Evolutionary conservation across 2,329 filamentous ascomycete genomes (phyloP).

Genomic region (Talaromyces marneffei): DNA sequence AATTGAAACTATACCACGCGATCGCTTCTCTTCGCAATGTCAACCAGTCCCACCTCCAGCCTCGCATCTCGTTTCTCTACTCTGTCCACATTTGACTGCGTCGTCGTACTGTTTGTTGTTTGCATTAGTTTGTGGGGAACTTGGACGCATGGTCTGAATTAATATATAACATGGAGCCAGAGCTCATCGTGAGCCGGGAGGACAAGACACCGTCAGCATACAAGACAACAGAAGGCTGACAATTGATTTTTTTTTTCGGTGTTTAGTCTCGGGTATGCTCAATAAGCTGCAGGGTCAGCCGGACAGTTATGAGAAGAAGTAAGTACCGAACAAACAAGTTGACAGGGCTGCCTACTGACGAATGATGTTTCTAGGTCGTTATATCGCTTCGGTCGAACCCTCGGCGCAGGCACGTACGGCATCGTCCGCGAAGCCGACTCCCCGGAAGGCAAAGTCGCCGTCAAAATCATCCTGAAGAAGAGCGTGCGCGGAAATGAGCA

Average conservation of each 20-base stretch:
- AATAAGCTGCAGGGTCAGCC: slow-evolving; percentile 95
- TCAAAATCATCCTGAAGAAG: slow-evolving; percentile 99
- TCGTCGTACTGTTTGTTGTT: slow-evolving; percentile 9
- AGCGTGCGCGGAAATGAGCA: slow-evolving; percentile 97
- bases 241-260: neutral
- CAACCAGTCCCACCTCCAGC: neutral
- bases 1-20: neutral
- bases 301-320: slow-evolving; percentile 99
- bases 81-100: neutral
- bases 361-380: slow-evolving; percentile 61
- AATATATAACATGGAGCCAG: slow-evolving; percentile 3
- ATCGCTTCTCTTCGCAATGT: neutral
- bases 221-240: neutral
- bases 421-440: slow-evolving; percentile 94
- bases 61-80: neutral
- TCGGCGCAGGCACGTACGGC: slow-evolving; percentile 96
- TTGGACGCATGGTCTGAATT: slow-evolving; percentile 12
- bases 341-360: slow-evolving; percentile 2
- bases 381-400: slow-evolving; percentile 87
- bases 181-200: neutral
- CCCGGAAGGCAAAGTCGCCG: slow-evolving; percentile 76
- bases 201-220: neutral
- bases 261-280: slow-evolving; percentile 78
- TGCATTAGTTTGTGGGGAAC: slow-evolving; percentile 7
- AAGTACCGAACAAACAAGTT: slow-evolving; percentile 25